These are phyloP conservation scores for Dendrobium officinale DNA, from an alignment of 106 monocot species.

Conservation along the genomic window DNA sequence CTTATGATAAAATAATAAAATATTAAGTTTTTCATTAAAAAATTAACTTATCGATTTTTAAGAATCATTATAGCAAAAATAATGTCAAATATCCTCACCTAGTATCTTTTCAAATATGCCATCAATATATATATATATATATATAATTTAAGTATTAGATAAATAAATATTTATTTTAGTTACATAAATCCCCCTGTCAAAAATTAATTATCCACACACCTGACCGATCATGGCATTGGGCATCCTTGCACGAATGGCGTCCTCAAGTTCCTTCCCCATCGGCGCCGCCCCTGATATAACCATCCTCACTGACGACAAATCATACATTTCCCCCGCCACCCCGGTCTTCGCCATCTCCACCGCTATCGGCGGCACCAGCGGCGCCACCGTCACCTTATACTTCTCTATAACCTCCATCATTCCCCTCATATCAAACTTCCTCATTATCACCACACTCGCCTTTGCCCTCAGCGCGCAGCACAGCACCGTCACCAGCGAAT, in stretches of 20 bases:
- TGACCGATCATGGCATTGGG: slow-evolving; percentile 62
- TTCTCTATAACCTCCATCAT: slow-evolving; percentile 62
- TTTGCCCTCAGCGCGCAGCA: slow-evolving; percentile 55
- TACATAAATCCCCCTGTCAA: no score
- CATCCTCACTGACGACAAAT: slow-evolving; percentile 51
- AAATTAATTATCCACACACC: background rate
- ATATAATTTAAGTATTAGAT: no score
- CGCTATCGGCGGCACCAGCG: slow-evolving; percentile 71
- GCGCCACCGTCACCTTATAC: slow-evolving; percentile 44
- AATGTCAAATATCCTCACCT: no score
- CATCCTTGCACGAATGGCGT: slow-evolving; percentile 33
- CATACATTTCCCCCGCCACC: slow-evolving; percentile 23
- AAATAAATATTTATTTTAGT: no score
- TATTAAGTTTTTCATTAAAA: no score
- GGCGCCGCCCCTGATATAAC: slow-evolving; percentile 75
- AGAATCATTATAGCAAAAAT: no score
- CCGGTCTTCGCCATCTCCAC: slow-evolving; percentile 38
- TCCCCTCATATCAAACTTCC: slow-evolving; percentile 43
- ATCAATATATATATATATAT: no score
- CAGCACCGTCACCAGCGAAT: slow-evolving; percentile 56
- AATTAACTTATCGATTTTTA: no score
- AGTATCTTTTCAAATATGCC: no score
- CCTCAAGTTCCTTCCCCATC: slow-evolving; percentile 71
- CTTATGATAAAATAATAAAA: no score
- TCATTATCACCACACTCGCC: slow-evolving; percentile 44